These are phyloP conservation scores for Auricularia cornea DNA, from an alignment of 768 basidiomycete genomes.

Conservation along the genomic window DNA sequence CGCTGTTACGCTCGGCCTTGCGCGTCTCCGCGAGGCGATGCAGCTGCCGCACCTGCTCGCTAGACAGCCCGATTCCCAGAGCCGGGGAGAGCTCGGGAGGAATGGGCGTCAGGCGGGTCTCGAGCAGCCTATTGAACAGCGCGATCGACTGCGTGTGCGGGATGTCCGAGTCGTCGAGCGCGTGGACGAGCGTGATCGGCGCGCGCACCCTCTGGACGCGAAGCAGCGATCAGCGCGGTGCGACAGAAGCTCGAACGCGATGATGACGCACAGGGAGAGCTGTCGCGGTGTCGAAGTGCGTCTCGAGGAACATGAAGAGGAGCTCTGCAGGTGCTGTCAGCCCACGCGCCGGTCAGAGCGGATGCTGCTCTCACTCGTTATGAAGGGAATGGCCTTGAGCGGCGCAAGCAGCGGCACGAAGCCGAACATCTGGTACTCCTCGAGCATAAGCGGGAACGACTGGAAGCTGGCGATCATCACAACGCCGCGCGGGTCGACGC, in stretches of 20 bases:
- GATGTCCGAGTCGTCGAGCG: constrained; percentile 67
- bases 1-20: not conserved
- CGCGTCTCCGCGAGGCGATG: not conserved
- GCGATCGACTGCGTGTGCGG: constrained; percentile 57
- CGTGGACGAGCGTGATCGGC: constrained; percentile 65
- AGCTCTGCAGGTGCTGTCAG: constrained; percentile 32
- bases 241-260: not conserved
- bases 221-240: not conserved
- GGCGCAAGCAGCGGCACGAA: constrained; percentile 66
- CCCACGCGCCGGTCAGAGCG: not conserved
- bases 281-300: constrained; percentile 56
- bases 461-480: constrained; percentile 53
- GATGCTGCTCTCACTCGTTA: constrained; percentile 48
- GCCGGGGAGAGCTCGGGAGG: constrained; percentile 29
- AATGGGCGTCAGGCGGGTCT: constrained; percentile 48
- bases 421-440: constrained; percentile 59
- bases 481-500: constrained; percentile 31
- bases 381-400: constrained; percentile 51
- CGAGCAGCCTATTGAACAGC: constrained; percentile 61
- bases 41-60: not conserved
- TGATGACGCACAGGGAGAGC: constrained; percentile 44
- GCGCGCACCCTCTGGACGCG: constrained; percentile 49
- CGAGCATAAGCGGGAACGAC: constrained; percentile 48
- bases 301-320: constrained; percentile 43
- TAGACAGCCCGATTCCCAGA: not conserved